These are phyloP conservation scores for Symbiodinium natans DNA, from an alignment of 73 alveolate species.

Conservation along the genomic window DNA sequence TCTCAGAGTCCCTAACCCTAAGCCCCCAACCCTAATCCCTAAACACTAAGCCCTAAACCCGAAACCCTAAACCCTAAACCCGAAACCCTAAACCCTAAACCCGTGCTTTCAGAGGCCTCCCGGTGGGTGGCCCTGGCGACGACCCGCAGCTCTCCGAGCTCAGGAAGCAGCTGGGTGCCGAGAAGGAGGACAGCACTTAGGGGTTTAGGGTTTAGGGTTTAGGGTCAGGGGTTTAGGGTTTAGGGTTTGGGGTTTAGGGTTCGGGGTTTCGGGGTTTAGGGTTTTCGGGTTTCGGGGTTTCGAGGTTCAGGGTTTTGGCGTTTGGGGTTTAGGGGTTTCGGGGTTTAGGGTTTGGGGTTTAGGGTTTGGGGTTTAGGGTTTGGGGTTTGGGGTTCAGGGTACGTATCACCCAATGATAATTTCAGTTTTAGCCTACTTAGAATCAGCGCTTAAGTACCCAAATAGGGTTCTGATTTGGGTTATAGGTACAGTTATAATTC, in stretches of 20 bases:
- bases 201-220: not conserved
- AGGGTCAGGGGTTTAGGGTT: not conserved
- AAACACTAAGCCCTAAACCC: not conserved
- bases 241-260: not conserved
- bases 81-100: not conserved
- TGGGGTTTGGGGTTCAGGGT: not conserved
- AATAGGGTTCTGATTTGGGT: too few relatives aligned
- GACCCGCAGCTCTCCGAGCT: not conserved
- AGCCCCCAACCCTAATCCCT: not conserved
- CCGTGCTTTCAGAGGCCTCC: not conserved
- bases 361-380: too few relatives aligned
- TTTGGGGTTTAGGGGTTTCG: not conserved
- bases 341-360: too few relatives aligned
- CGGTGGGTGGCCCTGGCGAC: not conserved
- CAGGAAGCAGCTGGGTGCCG: not conserved
- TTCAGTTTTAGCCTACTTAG: too few relatives aligned
- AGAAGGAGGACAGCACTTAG: not conserved
- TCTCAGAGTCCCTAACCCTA: too few relatives aligned
- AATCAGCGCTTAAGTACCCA: too few relatives aligned
- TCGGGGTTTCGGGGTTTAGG: too few relatives aligned
- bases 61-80: not conserved
- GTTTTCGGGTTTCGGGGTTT: too few relatives aligned
- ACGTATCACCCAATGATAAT: too few relatives aligned
- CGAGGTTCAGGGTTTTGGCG: too few relatives aligned
- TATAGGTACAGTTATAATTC: too few relatives aligned